phyloP scores from a whole-genome alignment of 805 yeast genomes.

The Suhomyces prunicola region DNA sequence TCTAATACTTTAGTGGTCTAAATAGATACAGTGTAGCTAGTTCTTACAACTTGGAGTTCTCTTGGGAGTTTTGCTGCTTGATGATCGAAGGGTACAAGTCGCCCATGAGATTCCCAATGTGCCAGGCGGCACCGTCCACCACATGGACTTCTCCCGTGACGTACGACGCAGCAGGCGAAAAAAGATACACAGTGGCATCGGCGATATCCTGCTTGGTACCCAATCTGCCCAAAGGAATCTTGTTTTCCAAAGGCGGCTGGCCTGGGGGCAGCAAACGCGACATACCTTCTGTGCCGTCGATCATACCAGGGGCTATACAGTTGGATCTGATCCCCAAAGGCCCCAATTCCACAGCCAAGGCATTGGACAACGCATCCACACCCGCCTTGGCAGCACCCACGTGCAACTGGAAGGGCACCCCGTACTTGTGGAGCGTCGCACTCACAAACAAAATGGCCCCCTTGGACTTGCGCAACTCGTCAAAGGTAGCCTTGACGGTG shows the following conservation, averaged over 20 bases:
- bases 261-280: conserved; percentile 54
- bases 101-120: conserved; percentile 48
- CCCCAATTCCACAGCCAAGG: conserved; percentile 87
- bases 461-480: conserved; percentile 58
- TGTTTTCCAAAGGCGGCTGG: conserved; percentile 33
- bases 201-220: conserved; percentile 82
- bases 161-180: conserved; percentile 78
- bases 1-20: no score
- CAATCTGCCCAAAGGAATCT: conserved; percentile 62
- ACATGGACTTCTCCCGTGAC: conserved; percentile 74
- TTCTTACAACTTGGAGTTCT: conserved; percentile 21
- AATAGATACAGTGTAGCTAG: no score
- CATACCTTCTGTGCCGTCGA: conserved; percentile 83
- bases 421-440: conserved; percentile 87
- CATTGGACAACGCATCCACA: conserved; percentile 79
- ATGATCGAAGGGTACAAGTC: conserved; percentile 34
- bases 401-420: conserved; percentile 84
- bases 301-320: conserved; percentile 90
- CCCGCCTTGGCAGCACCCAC: conserved; percentile 97
- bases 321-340: conserved; percentile 83
- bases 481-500: conserved; percentile 79
- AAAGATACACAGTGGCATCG: conserved; percentile 76
- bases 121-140: conserved; percentile 94
- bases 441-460: conserved; percentile 78
- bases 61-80: conserved; percentile 25